These are phyloP conservation scores for Geotrichum ghanense DNA, from an alignment of 805 yeast genomes.

Conservation along the genomic window DNA sequence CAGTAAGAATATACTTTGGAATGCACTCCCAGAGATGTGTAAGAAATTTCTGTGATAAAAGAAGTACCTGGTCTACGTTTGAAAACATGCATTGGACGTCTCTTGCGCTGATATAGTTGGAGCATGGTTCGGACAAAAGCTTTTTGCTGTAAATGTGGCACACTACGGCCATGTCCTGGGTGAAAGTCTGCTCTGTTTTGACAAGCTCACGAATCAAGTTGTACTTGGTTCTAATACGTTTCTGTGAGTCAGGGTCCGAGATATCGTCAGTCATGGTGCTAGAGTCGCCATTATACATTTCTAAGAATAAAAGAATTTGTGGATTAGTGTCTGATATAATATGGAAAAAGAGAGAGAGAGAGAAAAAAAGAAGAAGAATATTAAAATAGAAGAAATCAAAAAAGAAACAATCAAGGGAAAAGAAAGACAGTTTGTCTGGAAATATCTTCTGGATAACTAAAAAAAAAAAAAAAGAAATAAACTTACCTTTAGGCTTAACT, in stretches of 20 bases:
- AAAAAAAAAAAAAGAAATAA: too few species aligned
- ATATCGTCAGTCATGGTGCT: not conserved
- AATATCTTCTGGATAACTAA: too few species aligned
- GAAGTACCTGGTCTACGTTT: constrained; percentile 24
- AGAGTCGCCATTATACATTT: not conserved
- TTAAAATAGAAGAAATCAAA: not conserved
- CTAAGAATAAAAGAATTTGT: too few species aligned
- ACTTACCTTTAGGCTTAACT: too few species aligned
- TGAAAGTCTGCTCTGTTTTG: constrained; percentile 27
- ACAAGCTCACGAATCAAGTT: constrained; percentile 28
- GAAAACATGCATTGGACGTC: constrained; percentile 21
- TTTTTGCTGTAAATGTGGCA: constrained; percentile 23
- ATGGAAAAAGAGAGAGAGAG: too few species aligned
- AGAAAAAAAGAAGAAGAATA: not conserved
- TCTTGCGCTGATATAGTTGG: constrained; percentile 18
- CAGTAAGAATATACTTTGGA: constrained; percentile 20
- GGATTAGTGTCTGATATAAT: too few species aligned
- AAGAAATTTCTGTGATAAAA: constrained; percentile 22
- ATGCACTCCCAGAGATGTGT: constrained; percentile 19
- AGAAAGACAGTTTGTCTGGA: not conserved
- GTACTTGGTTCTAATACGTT: constrained; percentile 15
- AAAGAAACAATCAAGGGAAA: not conserved
- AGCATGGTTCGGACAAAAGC: constrained; percentile 14
- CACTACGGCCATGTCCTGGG: constrained; percentile 27
- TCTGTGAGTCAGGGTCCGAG: constrained; percentile 8